These are phyloP conservation scores for Bryum argenteum DNA, from an alignment of 225 moss, liverwort and hornwort species.

Conservation along the genomic window DNA sequence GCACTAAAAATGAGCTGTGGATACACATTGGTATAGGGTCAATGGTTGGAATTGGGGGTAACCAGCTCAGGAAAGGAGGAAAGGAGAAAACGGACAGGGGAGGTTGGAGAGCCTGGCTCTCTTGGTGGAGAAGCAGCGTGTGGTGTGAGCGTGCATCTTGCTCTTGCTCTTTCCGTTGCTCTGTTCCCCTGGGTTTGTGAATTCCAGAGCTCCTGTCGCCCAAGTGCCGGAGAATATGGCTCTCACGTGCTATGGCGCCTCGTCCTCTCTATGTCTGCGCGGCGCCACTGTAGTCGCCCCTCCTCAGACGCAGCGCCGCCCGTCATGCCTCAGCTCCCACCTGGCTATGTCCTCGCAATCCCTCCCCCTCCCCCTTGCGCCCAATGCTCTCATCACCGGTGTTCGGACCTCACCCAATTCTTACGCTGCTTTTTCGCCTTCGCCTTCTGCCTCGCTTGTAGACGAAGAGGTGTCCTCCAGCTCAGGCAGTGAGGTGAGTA, in stretches of 20 bases:
- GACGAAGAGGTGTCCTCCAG: slow-evolving; percentile 37
- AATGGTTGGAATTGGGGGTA: no score
- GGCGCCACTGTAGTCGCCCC: no score
- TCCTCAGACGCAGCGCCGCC: background rate
- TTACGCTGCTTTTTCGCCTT: slow-evolving; percentile 7
- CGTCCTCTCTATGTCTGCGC: slow-evolving; percentile 19
- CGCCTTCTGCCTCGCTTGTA: slow-evolving; percentile 31
- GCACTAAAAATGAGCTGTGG: no score
- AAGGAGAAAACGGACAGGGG: no score
- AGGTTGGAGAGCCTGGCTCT: no score
- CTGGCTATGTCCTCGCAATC: slow-evolving; percentile 1
- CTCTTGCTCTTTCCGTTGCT: background rate
- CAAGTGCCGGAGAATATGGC: slow-evolving; percentile 31
- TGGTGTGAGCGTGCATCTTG: background rate
- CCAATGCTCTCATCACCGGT: background rate
- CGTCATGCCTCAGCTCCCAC: background rate
- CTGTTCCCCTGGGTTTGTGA: background rate
- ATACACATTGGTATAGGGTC: no score
- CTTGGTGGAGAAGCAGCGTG: no score
- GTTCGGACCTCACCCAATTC: background rate
- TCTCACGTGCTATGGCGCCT: slow-evolving; percentile 15
- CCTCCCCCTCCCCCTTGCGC: background rate
- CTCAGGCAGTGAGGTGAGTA: slow-evolving; percentile 41
- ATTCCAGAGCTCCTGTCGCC: background rate
- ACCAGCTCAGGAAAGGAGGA: no score